Evolutionary conservation across 495 filamentous ascomycete genomes (phyloP), one percentile per base, ranked within the genome.

Genomic region (Penicillium dipodomyicola): DNA sequence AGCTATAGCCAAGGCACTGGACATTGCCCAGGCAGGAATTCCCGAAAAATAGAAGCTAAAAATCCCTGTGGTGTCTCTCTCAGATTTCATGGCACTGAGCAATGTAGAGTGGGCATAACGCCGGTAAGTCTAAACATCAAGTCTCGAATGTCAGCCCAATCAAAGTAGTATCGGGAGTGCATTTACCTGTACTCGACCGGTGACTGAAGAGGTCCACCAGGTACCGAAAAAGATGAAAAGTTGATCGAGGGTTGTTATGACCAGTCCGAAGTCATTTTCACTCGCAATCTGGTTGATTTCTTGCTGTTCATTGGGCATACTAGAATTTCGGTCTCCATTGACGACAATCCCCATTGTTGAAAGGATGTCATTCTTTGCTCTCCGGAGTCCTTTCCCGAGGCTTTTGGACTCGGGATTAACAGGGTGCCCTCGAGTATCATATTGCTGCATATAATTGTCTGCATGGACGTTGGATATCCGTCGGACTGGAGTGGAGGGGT

Each of bases 371-470:
- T 84, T 84, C 55, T 82, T 80, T 0, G 81, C 81, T 67, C 76
- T 74, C 52, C 77, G 67, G 5, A 80, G 72, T 17, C 72, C 71
- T 37, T 76, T 67, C 5, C 71, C 78, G 23, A 78, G 58, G 22
- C 59, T 49, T 47, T 71, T 77, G 1, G 79, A 82, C 44, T 80
- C 78, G 0, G 78, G 78, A 62, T 90, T 90, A 37, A 84, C 71
- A 7, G 88, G 84, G 51, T 86, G 83, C 14, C 87, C 88, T 52
- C 82, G 78, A n/a, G 80, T 78, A 69, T 90, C 87, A 68, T 88
- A 91, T 43, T 82, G 73, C 71, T 90, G 87, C 29, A 71, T 76
- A 59, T 79, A 81, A 37, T 63, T 65, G 56, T 83, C 78, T 25
- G 68, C 69, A 57, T 78, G 64, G 65, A 68, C 68, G 68, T 40